Base-by-base conservation (phyloP, 1,284 basidiomycete genomes). In the Tilletia setariae region DNA sequence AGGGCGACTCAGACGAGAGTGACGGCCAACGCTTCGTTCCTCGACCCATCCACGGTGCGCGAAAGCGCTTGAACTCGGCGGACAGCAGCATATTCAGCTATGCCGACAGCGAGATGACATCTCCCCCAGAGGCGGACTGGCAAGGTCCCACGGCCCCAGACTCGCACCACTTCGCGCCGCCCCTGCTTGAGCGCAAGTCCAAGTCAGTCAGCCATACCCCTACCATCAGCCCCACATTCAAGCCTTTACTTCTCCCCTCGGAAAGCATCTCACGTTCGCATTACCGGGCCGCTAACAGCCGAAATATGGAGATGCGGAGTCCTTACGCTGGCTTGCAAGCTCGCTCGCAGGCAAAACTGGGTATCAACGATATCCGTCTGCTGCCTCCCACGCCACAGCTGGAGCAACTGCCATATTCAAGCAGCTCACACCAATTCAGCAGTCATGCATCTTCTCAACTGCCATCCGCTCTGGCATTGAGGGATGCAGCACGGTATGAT, bases 311-410 rank as follows among this genome's bases (percentile, higher is more conserved):
- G 13, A 35, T 13, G 28, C 56, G 56, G 28, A 11, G 32, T 2
- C 56, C 56, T n/a, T 61, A 61, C 15, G 56, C 56, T 32, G 56
- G 56, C 15, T 30, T 61, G 28, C 56, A 61, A 40, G 56, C 56
- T 32, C 56, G 56, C 9, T 25, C 56, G 28, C 56, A 61, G 56
- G 56, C 56, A 25, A 61, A 61, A 30, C 1, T 61, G 2, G 21
- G 11, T 23, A 53, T 40, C 35, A 40, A 40, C 35, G 35, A 40
- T 40, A 40, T 40, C 11, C 35, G 35, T 40, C 35, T 40, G 35
- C 35, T 40, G 6, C 35, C 35, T 11, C 35, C 35, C 35, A 40
- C 35, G 35, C 35, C 35, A 40, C 35, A 49, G 19, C 46, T 49
- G 7, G 46, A 49, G 46, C 16, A 53, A 15, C 21, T 28, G n/a